phyloP scores from a whole-genome alignment of 1,284 basidiomycete genomes.

The Boletellus deceptivus region DNA sequence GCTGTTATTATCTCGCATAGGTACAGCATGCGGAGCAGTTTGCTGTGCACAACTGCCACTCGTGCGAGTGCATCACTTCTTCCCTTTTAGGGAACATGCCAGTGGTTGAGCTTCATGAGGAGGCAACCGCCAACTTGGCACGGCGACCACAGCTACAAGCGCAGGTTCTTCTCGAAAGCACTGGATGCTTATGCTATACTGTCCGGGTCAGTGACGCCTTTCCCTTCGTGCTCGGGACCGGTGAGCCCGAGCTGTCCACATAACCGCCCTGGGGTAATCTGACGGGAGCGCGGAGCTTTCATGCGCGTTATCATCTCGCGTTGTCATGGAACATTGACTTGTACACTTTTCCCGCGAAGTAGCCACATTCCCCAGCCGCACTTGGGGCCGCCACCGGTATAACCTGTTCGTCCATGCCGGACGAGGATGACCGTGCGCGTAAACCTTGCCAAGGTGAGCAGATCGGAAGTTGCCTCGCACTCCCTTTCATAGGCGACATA shows the following conservation, averaged over 20 bases:
- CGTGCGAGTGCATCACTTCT: background rate
- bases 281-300: slow-evolving; percentile 4
- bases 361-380: background rate
- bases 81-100: slow-evolving; percentile 11
- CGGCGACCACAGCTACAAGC: background rate
- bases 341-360: background rate
- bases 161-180: background rate
- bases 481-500: slow-evolving; percentile 1
- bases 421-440: background rate
- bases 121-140: background rate
- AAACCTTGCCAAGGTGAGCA: slow-evolving; percentile 5
- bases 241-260: background rate
- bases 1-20: background rate
- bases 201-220: background rate
- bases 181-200: background rate
- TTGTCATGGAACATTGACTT: slow-evolving; percentile 4
- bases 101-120: background rate
- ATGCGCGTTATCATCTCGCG: slow-evolving; percentile 6
- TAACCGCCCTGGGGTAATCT: background rate
- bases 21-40: slow-evolving; percentile 1
- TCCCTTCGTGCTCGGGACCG: background rate
- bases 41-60: slow-evolving; percentile 17
- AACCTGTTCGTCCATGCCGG: background rate
- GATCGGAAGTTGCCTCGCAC: slow-evolving; percentile 14
- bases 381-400: slow-evolving; percentile 7